Base-by-base conservation (phyloP, 108 stramenopile species). In the Pseudonitzschia delicatissima region DNA sequence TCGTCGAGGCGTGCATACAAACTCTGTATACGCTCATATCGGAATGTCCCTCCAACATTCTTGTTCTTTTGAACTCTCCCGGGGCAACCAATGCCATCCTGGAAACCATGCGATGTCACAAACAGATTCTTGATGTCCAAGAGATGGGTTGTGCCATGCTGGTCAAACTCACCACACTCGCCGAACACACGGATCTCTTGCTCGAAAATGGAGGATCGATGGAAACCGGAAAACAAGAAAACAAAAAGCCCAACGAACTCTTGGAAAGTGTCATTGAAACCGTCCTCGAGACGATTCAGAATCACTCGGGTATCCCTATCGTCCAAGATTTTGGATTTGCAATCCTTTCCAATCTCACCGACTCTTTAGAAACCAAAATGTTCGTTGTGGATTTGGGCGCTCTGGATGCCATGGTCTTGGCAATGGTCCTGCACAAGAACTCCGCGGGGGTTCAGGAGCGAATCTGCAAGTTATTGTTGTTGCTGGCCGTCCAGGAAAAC, bases 311-410 rank as follows among this genome's bases (percentile, higher is more conserved):
- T 27, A 71, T 75, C 4, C 61, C 77, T 5, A 47, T 72, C 26
- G 73, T 90, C 21, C 89, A 90, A 64, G 86, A 83, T 57, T 74
- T 80, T 63, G 84, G 84, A 5, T 91, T 86, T 36, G 86, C 79
- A 18, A 57, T 82, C 32, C 72, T 91, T 17, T 51, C 71, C 47
- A 87, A 87, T 63, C 76, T 91, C 28, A 84, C 47, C 21, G 2
- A 8, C 5, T 66, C 67, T 1, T 75, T 77, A 57, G 71, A 83
- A 18, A 59, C 50, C 58, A 83, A 87, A 57, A 72, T 80, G 51
- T 55, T 67, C 28, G 84, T 87, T 58, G 90, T 87, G 6, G 71
- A 86, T 11, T 79, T 79, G 45, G 84, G 80, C 58, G 86, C 77
- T 3, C 60, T 91, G 52, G 86, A 87, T 59, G 82, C 84, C 3